Percentiles rank a stretch among this genome's conserved stretches.
These are phyloP conservation scores for Selaginella moellendorffii DNA, from an alignment of 75 land plant species.

Conservation along the genomic window DNA sequence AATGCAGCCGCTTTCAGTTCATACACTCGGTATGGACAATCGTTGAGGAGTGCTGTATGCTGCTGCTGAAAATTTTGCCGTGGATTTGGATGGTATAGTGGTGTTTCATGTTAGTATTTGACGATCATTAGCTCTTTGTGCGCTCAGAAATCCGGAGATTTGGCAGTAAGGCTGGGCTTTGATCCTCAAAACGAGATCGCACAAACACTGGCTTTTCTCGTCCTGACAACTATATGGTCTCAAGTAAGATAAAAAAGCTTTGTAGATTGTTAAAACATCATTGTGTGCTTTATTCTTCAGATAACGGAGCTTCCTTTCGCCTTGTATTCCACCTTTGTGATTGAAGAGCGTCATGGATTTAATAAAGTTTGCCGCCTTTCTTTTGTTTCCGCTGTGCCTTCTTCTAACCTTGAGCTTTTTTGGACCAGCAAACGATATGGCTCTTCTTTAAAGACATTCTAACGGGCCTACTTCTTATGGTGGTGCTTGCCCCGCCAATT, in stretches of 20 bases:
- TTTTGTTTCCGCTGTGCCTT: background rate
- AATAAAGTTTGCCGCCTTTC: constrained; percentile 45
- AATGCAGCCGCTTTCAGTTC: constrained; percentile 72
- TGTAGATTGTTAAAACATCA: background rate
- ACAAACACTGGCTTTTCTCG: constrained; percentile 80
- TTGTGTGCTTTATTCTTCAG: constrained; percentile 26
- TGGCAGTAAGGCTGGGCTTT: constrained; percentile 38
- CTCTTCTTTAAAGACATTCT: constrained; percentile 73
- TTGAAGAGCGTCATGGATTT: constrained; percentile 96
- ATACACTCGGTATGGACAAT: constrained; percentile 78
- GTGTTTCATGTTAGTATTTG: too few species aligned
- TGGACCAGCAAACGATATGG: constrained; percentile 94
- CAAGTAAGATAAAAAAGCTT: too few species aligned
- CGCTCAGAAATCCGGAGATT: constrained; percentile 51
- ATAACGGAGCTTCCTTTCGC: constrained; percentile 90
- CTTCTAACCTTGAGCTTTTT: background rate
- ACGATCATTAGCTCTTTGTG: too few species aligned
- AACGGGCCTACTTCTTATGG: constrained; percentile 40
- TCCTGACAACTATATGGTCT: constrained; percentile 69
- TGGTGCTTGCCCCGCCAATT: constrained; percentile 83
- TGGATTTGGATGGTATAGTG: constrained; percentile 80
- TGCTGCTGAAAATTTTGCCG: constrained; percentile 51
- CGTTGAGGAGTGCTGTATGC: constrained; percentile 50
- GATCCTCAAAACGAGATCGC: constrained; percentile 70
- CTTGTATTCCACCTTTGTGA: constrained; percentile 89